Conservation (phyloP, 495 filamentous ascomycete species). For the Ramalina peruviana region DNA sequence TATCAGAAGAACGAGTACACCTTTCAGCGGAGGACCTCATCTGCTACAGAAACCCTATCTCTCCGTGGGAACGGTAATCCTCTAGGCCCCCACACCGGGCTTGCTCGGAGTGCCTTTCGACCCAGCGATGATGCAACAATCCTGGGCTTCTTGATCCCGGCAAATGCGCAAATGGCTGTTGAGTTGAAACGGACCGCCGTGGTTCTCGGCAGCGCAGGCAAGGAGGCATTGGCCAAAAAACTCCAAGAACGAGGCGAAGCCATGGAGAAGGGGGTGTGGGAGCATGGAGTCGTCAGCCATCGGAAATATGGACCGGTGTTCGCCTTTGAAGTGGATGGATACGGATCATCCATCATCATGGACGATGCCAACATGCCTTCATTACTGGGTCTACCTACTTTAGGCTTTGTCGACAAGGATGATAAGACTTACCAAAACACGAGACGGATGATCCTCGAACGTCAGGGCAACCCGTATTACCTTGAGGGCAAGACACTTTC, state of each 20-base stretch:
- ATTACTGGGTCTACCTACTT: conserved; percentile 68
- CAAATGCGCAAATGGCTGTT: conserved; percentile 90
- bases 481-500: conserved; percentile 64
- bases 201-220: conserved; percentile 46
- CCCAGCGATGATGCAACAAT: conserved; percentile 98
- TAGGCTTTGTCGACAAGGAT: conserved; percentile 60
- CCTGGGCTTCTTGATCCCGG: conserved; percentile 87
- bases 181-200: conserved; percentile 67
- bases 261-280: conserved; percentile 66
- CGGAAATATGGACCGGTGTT: conserved; percentile 78
- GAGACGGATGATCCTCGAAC: conserved; percentile 73
- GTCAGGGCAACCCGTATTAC: conserved; percentile 77
- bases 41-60: conserved; percentile 82
- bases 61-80: conserved; percentile 81
- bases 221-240: conserved; percentile 34
- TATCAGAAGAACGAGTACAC: conserved; percentile 67
- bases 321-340: conserved; percentile 94
- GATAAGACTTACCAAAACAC: conserved; percentile 79
- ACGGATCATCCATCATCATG: conserved; percentile 83
- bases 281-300: conserved; percentile 81
- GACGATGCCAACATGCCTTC: conserved; percentile 96
- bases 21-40: conserved; percentile 65
- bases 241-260: conserved; percentile 49
- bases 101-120: conserved; percentile 84
- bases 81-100: conserved; percentile 65